These are phyloP conservation scores for Scedosporium minutisporum DNA, from an alignment of 2,329 filamentous ascomycete species.

Conservation along the genomic window DNA sequence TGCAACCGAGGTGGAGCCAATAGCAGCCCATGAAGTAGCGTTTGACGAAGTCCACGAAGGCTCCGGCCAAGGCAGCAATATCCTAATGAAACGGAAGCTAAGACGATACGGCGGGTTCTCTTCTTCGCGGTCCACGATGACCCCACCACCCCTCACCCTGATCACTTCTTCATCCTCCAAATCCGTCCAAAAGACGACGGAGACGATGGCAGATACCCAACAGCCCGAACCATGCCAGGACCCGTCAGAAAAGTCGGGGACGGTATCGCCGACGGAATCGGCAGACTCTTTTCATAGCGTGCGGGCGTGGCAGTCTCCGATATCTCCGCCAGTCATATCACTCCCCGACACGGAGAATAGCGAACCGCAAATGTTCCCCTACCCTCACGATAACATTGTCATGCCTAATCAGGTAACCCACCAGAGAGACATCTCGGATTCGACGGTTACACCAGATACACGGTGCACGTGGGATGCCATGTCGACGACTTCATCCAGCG, in stretches of 20 bases:
- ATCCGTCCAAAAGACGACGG: background rate
- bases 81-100: conserved; percentile 21
- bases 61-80: conserved; percentile 16
- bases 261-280: conserved; percentile 34
- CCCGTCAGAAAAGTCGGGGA: conserved; percentile 20
- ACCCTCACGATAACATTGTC: conserved; percentile 29
- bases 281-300: conserved; percentile 46
- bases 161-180: conserved; percentile 20
- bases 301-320: conserved; percentile 40
- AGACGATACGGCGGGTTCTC: conserved; percentile 20
- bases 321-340: conserved; percentile 33
- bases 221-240: conserved; percentile 15
- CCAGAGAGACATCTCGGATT: conserved; percentile 22
- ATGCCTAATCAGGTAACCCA: conserved; percentile 21
- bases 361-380: conserved; percentile 24
- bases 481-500: conserved; percentile 15
- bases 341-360: conserved; percentile 22
- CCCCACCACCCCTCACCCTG: conserved; percentile 19
- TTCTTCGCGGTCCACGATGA: conserved; percentile 17
- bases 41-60: conserved; percentile 23
- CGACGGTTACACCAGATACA: conserved; percentile 22
- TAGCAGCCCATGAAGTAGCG: background rate
- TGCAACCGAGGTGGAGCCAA: background rate
- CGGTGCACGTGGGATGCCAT: conserved; percentile 18
- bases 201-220: background rate